These are phyloP conservation scores for Pontederia crassipes DNA, from an alignment of 176 grass and related monocot species.

Conservation along the genomic window DNA sequence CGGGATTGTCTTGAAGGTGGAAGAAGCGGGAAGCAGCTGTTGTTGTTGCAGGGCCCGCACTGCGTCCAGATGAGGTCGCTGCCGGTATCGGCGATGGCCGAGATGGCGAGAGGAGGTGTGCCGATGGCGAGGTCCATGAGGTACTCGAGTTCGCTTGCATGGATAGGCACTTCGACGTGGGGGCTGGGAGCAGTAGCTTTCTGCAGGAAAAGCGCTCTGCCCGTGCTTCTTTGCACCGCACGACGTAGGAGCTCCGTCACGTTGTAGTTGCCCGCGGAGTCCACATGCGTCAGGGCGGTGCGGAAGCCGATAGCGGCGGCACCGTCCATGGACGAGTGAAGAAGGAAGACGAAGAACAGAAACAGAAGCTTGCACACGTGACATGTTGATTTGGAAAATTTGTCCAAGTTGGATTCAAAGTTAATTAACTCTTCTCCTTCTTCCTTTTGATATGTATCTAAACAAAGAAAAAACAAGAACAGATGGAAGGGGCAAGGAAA, in stretches of 20 bases:
- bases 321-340: background rate
- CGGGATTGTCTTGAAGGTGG: background rate
- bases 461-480: too few relatives aligned
- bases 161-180: background rate
- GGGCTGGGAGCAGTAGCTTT: background rate
- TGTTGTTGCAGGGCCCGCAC: conserved; percentile 34
- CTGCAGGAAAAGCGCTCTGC: background rate
- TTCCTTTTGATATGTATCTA: too few relatives aligned
- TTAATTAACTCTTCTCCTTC: too few relatives aligned
- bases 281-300: conserved; percentile 4
- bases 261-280: conserved; percentile 7
- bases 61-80: conserved; percentile 69
- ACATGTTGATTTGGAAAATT: too few relatives aligned
- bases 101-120: conserved; percentile 37
- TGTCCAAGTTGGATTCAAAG: too few relatives aligned
- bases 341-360: background rate
- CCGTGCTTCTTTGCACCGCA: background rate
- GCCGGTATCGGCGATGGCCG: conserved; percentile 49
- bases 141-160: conserved; percentile 22
- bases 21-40: conserved; percentile 21
- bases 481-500: too few relatives aligned
- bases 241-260: conserved; percentile 2
- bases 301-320: background rate
- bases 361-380: background rate
- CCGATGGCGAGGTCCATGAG: conserved; percentile 59